Evolutionary conservation across 257 asterid genomes (phyloP), one percentile per base, ranked within the genome.

Genomic region (Echites panduratus): DNA sequence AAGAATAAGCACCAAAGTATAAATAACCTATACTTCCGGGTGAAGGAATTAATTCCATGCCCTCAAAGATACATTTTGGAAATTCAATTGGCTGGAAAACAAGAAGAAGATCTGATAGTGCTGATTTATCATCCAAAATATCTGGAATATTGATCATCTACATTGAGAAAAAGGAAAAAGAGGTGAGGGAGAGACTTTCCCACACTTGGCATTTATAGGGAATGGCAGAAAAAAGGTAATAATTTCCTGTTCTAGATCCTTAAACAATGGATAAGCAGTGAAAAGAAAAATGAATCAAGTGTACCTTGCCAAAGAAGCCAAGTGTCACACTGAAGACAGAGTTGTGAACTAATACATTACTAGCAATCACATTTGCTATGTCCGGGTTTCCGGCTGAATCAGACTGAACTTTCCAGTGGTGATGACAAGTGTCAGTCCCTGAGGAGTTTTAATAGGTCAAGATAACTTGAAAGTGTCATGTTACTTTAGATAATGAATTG

Each of bases 251-350:
- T 52, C 64, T 8, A 35, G 59, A 20, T 70, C 16, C 32, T 35
- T 26, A 17, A 57, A 59, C 24, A 44, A n/a, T 47, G 57, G 41
- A 22, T 8, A n/a, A 40, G 66, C 68, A 70, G 35, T 70, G 26
- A 70, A 71, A 20, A 38, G 58, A 50, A 53, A 7, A 7, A 48
- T 62, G 14, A 50, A 61, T 70, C 56, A 69, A 54, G 43, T 77
- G 80, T 83, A 91, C 97, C 96, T 89, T 91, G 88, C 91, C 87
- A 82, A 91, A 85, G 91, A 95, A 89, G 75, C 76, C 83, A 76
- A 91, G 89, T 66, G 88, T 85, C 91, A 84, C 96, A 76, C 80
- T 84, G 64, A 83, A 77, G 63, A 87, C 89, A 70, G 88, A 83
- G 70, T 77, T 70, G 41, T 85, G 79, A 77, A 78, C 77, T 56